phyloP scores from a whole-genome alignment of 2,329 filamentous ascomycete genomes.

The Pseudogymnoascus sp. region DNA sequence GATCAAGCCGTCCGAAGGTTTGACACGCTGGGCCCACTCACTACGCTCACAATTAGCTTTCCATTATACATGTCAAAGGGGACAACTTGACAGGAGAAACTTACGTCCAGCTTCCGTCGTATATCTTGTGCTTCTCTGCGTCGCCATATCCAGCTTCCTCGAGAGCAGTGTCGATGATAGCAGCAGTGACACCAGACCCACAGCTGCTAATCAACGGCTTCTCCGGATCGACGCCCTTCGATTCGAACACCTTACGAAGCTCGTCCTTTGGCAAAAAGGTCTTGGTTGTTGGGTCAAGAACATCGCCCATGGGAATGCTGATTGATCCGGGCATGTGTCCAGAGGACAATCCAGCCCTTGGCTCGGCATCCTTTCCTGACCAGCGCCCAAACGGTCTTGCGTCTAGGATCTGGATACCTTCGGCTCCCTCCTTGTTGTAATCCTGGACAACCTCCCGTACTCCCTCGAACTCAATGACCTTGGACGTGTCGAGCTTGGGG shows the following conservation, averaged over 20 bases:
- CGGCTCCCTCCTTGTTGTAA: conserved; percentile 70
- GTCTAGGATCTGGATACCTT: conserved; percentile 82
- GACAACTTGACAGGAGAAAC: conserved; percentile 31
- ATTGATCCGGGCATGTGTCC: conserved; percentile 88
- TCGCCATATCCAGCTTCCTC: conserved; percentile 68
- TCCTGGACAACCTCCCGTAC: conserved; percentile 70
- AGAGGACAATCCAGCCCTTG: conserved; percentile 73
- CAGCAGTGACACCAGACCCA: conserved; percentile 89
- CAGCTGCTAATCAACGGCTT: conserved; percentile 83
- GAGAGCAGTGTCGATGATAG: conserved; percentile 80
- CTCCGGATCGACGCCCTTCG: conserved; percentile 68
- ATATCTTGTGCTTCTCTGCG: conserved; percentile 62
- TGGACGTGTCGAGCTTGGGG: conserved; percentile 47
- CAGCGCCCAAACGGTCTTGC: conserved; percentile 74
- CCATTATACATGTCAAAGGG: not conserved
- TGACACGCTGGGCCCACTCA: conserved; percentile 60
- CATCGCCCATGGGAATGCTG: conserved; percentile 68
- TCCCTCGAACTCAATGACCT: conserved; percentile 74
- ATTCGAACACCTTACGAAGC: conserved; percentile 66
- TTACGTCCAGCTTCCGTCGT: conserved; percentile 98
- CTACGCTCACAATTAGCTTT: conserved; percentile 30
- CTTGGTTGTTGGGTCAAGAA: conserved; percentile 79
- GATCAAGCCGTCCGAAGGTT: conserved; percentile 54
- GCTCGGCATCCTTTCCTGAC: conserved; percentile 76
- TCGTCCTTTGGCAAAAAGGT: conserved; percentile 64